Conservation (phyloP, 768 basidiomycete species). For the Rhodosporidiobolus sp. region DNA sequence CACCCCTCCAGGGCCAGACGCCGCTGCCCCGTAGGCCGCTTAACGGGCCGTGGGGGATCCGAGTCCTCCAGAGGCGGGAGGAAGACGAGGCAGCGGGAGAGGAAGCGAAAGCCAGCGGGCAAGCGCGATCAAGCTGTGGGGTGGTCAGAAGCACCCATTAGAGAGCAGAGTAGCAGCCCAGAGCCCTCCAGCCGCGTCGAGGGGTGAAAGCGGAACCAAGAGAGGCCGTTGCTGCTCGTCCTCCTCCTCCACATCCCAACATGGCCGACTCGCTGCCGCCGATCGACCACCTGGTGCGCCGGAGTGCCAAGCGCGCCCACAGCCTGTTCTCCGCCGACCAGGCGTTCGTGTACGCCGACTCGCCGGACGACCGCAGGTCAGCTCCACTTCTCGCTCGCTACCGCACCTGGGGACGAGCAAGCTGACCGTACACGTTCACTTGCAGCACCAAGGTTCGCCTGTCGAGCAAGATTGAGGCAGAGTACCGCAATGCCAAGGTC, state of each 20-base stretch:
- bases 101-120: too few species aligned
- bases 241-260: neutral
- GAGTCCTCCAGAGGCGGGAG: too few species aligned
- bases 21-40: too few species aligned
- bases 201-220: neutral
- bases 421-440: neutral
- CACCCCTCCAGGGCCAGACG: too few species aligned
- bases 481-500: slow-evolving; percentile 80
- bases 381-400: neutral
- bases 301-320: slow-evolving; percentile 36
- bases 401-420: neutral
- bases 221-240: too few species aligned
- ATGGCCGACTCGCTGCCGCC: slow-evolving; percentile 40
- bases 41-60: too few species aligned
- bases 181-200: neutral
- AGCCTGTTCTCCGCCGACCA: slow-evolving; percentile 38
- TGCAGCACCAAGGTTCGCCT: slow-evolving; percentile 53
- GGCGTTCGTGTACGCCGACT: slow-evolving; percentile 20
- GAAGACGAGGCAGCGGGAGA: too few species aligned
- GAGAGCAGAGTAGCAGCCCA: too few species aligned
- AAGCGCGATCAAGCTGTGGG: too few species aligned
- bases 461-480: slow-evolving; percentile 80
- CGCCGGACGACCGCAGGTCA: slow-evolving; percentile 18
- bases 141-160: too few species aligned
- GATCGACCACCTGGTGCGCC: slow-evolving; percentile 39